A percentile compares a stretch with the other conserved stretches of the same genome.
Conservation (phyloP, 2,329 filamentous ascomycete genomes). For the Aspergillus uvarum region DNA sequence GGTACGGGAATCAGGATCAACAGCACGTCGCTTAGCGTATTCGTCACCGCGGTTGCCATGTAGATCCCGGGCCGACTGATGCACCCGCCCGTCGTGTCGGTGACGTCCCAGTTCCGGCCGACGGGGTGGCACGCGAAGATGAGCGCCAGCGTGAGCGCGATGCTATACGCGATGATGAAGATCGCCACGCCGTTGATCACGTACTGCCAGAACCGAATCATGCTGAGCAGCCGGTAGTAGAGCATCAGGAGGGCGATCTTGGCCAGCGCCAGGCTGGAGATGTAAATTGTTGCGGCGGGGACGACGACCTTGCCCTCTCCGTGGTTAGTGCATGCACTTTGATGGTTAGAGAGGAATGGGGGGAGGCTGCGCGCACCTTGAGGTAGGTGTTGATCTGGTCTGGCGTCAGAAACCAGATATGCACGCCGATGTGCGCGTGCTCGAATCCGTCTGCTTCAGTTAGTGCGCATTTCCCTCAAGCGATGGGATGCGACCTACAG, state of each 20-base stretch:
- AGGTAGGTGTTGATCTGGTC: neutral
- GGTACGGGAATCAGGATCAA: constrained; percentile 24
- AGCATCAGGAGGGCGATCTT: constrained; percentile 27
- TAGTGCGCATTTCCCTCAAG: neutral
- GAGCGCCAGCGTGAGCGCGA: constrained; percentile 21
- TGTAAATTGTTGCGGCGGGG: constrained; percentile 22
- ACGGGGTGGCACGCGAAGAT: constrained; percentile 26
- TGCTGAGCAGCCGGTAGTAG: constrained; percentile 23
- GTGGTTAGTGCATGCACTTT: too few species aligned
- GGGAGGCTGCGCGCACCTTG: neutral
- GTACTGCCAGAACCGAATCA: constrained; percentile 13
- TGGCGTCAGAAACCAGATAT: neutral
- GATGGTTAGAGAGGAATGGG: too few species aligned
- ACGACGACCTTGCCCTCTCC: constrained; percentile 14
- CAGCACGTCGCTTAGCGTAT: constrained; percentile 24
- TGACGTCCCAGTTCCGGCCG: constrained; percentile 20
- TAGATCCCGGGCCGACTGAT: constrained; percentile 19
- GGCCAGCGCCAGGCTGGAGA: constrained; percentile 24
- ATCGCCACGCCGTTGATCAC: constrained; percentile 15
- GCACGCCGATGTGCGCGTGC: neutral
- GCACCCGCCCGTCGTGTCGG: constrained; percentile 17
- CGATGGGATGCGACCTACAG: neutral
- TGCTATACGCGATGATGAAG: constrained; percentile 21
- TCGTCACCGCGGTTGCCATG: constrained; percentile 23
- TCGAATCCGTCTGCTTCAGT: neutral